These are phyloP conservation scores for Favolaschia claudopus DNA, from an alignment of 768 basidiomycete species.

Conservation along the genomic window DNA sequence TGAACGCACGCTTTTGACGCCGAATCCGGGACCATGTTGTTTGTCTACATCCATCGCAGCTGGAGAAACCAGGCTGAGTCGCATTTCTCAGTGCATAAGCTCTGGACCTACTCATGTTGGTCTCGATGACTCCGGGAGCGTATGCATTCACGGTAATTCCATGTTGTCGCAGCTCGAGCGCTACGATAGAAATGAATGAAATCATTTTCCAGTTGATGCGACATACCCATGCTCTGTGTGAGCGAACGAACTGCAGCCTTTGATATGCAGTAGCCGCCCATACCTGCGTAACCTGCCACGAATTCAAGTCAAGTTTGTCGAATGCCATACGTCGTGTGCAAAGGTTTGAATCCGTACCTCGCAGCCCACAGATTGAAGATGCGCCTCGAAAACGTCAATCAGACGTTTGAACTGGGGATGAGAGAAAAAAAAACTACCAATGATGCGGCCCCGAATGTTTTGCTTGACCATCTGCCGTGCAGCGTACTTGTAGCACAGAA, in stretches of 20 bases:
- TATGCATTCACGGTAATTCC: constrained; percentile 51
- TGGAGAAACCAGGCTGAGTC: not conserved
- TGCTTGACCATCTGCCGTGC: constrained; percentile 54
- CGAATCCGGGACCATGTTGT: not conserved
- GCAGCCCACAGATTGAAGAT: constrained; percentile 39
- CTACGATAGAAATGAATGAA: constrained; percentile 24
- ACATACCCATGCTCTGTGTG: constrained; percentile 47
- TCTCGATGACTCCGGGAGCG: constrained; percentile 43
- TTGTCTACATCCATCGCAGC: not conserved
- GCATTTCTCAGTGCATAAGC: not conserved
- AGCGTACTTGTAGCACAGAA: constrained; percentile 52
- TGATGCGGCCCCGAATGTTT: constrained; percentile 49
- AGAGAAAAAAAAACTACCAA: constrained; percentile 34
- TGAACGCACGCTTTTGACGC: not conserved
- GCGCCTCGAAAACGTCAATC: constrained; percentile 35
- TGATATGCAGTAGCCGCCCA: constrained; percentile 40
- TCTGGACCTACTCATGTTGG: constrained; percentile 35
- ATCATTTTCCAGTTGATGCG: too few species aligned
- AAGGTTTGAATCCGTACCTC: too few species aligned
- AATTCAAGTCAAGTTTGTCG: not conserved
- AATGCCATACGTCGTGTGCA: not conserved
- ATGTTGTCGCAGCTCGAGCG: constrained; percentile 40
- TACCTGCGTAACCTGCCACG: constrained; percentile 18
- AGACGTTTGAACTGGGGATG: not conserved
- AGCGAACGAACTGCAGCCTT: constrained; percentile 52